phyloP scores from a whole-genome alignment of 2,329 filamentous ascomycete genomes.

The Arthrocladium fulminans region DNA sequence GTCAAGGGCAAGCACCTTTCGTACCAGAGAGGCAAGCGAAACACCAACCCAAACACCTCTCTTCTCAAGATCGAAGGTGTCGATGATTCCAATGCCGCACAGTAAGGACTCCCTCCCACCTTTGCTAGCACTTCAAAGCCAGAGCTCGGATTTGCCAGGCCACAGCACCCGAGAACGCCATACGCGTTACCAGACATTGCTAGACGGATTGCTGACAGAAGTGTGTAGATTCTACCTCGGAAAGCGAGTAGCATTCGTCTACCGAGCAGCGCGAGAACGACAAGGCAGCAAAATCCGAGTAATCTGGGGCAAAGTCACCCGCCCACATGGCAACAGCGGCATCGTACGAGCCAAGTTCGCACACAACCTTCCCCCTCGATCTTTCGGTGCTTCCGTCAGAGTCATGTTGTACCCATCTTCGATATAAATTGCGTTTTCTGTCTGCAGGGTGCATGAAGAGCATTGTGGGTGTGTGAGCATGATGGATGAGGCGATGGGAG shows the following conservation, averaged over 20 bases:
- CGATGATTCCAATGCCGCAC: constrained; percentile 78
- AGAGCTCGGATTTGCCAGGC: background rate
- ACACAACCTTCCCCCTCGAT: constrained; percentile 89
- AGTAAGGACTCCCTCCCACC: constrained; percentile 44
- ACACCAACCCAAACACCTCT: constrained; percentile 78
- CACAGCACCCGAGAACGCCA: background rate
- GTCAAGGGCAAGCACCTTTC: constrained; percentile 97
- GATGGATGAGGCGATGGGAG: background rate
- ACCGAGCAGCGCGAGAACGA: constrained; percentile 89
- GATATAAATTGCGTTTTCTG: constrained; percentile 57
- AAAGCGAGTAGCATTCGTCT: constrained; percentile 98
- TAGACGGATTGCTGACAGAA: constrained; percentile 23
- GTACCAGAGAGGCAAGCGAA: constrained; percentile 92
- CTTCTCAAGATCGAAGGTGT: constrained; percentile 99
- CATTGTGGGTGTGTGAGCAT: background rate
- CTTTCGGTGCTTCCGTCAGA: constrained; percentile 91
- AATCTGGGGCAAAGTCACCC: constrained; percentile 98
- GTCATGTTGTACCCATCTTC: constrained; percentile 97
- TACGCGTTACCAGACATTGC: background rate
- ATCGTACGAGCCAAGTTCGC: constrained; percentile 97
- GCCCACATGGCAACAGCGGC: constrained; percentile 95
- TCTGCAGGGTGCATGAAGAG: background rate
- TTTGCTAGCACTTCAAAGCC: background rate
- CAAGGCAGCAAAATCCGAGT: constrained; percentile 97
- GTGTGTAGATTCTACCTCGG: constrained; percentile 76